Percentiles rank a stretch among this genome's conserved stretches.
Evolutionary conservation across 306 rosid species (phyloP).

Genomic region (Trifolium pratense): DNA sequence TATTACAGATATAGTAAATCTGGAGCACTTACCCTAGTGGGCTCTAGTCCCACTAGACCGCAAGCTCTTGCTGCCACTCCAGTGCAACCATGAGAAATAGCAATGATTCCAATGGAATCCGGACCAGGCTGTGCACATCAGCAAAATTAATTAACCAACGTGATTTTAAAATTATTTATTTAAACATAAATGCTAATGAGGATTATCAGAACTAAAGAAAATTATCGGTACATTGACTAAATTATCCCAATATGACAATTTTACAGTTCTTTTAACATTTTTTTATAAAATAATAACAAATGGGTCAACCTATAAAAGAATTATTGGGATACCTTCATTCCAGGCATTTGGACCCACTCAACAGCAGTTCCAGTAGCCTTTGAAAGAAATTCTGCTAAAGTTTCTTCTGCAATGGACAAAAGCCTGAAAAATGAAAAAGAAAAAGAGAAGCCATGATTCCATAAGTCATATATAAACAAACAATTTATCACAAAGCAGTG

Average conservation of each 20-base stretch:
- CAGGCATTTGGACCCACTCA: constrained; percentile 99
- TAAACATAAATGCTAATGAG: not conserved
- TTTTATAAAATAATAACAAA: constrained; percentile 14
- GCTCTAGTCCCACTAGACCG: constrained; percentile 99
- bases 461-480: constrained; percentile 52
- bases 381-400: constrained; percentile 99
- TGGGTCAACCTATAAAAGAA: not conserved
- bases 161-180: not conserved
- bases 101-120: constrained; percentile 99
- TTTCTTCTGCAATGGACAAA: constrained; percentile 99
- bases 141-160: constrained; percentile 19
- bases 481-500: constrained; percentile 46
- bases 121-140: constrained; percentile 92
- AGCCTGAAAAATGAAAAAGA: constrained; percentile 66
- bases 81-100: constrained; percentile 99
- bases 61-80: constrained; percentile 99
- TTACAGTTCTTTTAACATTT: not conserved
- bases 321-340: constrained; percentile 82
- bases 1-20: not conserved
- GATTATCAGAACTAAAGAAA: not conserved
- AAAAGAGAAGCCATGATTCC: constrained; percentile 46
- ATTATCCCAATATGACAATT: not conserved
- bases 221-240: not conserved
- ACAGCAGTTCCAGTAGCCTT: constrained; percentile 99
- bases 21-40: constrained; percentile 82